These are phyloP conservation scores for Aspergillus sp. DNA, from an alignment of 2,329 filamentous ascomycete species.

Conservation along the genomic window DNA sequence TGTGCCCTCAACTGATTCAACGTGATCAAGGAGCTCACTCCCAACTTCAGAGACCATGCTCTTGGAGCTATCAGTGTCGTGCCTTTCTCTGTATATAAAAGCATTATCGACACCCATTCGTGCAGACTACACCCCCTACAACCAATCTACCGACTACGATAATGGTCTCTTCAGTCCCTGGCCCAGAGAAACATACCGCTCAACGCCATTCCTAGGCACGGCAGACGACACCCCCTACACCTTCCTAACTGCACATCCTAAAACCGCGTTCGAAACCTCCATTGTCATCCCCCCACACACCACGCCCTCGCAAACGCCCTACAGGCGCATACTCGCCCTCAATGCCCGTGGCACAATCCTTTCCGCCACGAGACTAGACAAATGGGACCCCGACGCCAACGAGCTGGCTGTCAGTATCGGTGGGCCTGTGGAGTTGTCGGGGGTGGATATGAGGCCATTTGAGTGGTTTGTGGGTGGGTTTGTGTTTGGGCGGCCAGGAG, in stretches of 20 bases:
- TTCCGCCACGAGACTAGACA: conserved; percentile 9
- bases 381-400: conserved; percentile 13
- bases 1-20: no score
- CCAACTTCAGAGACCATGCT: background rate
- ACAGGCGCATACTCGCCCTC: conserved; percentile 16
- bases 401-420: conserved; percentile 8
- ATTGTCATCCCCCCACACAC: conserved; percentile 13
- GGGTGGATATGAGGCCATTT: background rate
- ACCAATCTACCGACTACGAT: conserved; percentile 11
- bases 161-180: conserved; percentile 16
- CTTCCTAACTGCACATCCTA: conserved; percentile 15
- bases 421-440: background rate
- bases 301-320: conserved; percentile 1
- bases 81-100: no score
- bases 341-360: conserved; percentile 14
- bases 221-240: conserved; percentile 17
- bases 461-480: conserved; percentile 3
- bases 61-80: background rate
- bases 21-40: no score
- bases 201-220: conserved; percentile 16
- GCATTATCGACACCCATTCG: background rate
- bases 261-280: conserved; percentile 22
- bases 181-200: conserved; percentile 20
- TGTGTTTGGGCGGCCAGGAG: background rate
- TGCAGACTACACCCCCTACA: conserved; percentile 11